Evolutionary conservation across 352 stramenopile species (phyloP).

Genomic region (Pelagophyceae sp.): DNA sequence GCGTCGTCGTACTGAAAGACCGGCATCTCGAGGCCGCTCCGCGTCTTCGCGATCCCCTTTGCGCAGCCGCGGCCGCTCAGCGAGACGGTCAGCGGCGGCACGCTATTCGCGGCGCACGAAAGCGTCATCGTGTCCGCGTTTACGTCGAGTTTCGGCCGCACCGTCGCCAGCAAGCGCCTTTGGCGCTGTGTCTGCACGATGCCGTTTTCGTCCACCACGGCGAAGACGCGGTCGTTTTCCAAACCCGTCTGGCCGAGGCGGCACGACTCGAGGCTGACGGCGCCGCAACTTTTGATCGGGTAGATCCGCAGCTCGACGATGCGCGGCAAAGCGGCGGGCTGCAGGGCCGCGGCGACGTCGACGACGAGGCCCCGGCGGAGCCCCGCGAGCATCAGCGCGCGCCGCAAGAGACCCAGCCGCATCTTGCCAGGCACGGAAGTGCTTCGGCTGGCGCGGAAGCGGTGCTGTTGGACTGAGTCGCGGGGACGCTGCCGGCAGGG

Average conservation of each 20-base stretch:
- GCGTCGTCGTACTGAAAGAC: conserved; percentile 53
- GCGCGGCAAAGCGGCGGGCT: too few species aligned
- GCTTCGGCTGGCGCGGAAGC: too few species aligned
- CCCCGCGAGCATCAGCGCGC: neutral
- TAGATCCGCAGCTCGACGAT: conserved; percentile 59
- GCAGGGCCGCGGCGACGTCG: conserved; percentile 26
- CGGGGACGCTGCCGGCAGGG: neutral
- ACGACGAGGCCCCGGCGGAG: neutral
- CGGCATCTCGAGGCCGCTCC: conserved; percentile 53
- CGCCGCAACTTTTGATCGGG: conserved; percentile 67
- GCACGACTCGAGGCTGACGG: conserved; percentile 42
- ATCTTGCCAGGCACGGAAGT: too few species aligned
- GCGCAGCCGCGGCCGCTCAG: neutral
- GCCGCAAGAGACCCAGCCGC: neutral
- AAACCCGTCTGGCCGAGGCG: conserved; percentile 34
- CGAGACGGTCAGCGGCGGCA: neutral
- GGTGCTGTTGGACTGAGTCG: too few species aligned
- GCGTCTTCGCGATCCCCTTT: conserved; percentile 21
- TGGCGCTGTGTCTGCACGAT: conserved; percentile 44
- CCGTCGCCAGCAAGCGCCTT: conserved; percentile 54
- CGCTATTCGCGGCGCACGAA: neutral
- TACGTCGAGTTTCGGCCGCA: conserved; percentile 47
- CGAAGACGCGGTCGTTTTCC: conserved; percentile 54
- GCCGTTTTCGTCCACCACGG: conserved; percentile 42
- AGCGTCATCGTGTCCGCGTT: conserved; percentile 15